A percentile compares a stretch with the other conserved stretches of the same genome.
These are phyloP conservation scores for Aspergillus texensis DNA, from an alignment of 2,329 filamentous ascomycete genomes.

Conservation along the genomic window DNA sequence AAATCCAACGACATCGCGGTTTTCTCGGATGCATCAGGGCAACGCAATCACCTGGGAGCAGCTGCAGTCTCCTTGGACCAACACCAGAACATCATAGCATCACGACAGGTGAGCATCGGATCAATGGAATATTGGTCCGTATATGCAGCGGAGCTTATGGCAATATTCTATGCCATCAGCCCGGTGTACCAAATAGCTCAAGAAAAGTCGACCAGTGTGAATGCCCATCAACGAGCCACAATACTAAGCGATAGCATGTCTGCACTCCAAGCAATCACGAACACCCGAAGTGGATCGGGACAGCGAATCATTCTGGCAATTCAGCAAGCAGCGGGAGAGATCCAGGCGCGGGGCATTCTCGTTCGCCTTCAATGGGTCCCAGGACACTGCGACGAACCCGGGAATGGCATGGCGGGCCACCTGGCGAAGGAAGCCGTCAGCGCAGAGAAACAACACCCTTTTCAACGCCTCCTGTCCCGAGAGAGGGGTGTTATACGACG, in stretches of 20 bases:
- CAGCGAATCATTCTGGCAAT: slow-evolving; percentile 23
- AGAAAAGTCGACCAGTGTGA: not conserved
- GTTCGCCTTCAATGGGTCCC: slow-evolving; percentile 17
- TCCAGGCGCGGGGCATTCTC: slow-evolving; percentile 7
- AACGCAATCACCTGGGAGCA: slow-evolving; percentile 19
- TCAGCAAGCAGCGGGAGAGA: slow-evolving; percentile 16
- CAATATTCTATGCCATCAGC: slow-evolving; percentile 12
- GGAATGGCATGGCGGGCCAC: not conserved
- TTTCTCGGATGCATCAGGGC: slow-evolving; percentile 23
- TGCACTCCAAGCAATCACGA: slow-evolving; percentile 21
- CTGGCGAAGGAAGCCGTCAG: slow-evolving; percentile 1
- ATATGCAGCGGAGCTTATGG: slow-evolving; percentile 5
- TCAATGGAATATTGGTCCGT: slow-evolving; percentile 1
- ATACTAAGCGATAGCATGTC: slow-evolving; percentile 24
- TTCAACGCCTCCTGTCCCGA: not conserved
- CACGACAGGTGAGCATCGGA: not conserved
- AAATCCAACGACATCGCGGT: slow-evolving; percentile 19
- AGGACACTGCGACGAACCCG: slow-evolving; percentile 12
- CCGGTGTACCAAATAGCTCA: slow-evolving; percentile 14
- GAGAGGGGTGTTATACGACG: slow-evolving; percentile 9
- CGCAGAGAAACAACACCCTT: slow-evolving; percentile 7
- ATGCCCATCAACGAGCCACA: slow-evolving; percentile 11
- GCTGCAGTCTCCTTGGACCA: not conserved
- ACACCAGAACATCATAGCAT: not conserved
- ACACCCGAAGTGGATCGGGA: slow-evolving; percentile 17